phyloP scores from a whole-genome alignment of 768 basidiomycete genomes.

The Tricholoma hemisulphureum region DNA sequence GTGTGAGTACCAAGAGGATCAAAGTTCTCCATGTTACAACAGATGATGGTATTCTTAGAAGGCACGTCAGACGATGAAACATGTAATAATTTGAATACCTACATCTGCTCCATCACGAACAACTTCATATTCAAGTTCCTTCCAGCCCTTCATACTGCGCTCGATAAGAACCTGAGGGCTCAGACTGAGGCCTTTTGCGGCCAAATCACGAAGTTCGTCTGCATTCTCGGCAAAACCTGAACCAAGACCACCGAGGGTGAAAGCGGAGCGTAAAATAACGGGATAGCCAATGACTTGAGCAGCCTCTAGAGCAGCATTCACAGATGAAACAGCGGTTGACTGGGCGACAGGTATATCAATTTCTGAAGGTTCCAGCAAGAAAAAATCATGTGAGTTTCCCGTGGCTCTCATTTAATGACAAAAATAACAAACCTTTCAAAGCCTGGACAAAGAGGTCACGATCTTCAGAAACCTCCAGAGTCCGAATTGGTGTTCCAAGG shows the following conservation, averaged over 20 bases:
- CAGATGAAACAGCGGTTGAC: conserved; percentile 94
- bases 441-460: conserved; percentile 95
- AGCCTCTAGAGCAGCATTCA: conserved; percentile 88
- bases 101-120: conserved; percentile 97
- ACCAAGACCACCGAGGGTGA: conserved; percentile 96
- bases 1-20: conserved; percentile 99
- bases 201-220: conserved; percentile 91
- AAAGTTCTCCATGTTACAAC: conserved; percentile 99
- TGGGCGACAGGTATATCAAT: conserved; percentile 95
- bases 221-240: conserved; percentile 96
- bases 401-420: conserved; percentile 3
- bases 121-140: conserved; percentile 99
- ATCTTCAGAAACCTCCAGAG: conserved; percentile 95
- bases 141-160: conserved; percentile 99
- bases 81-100: conserved; percentile 31
- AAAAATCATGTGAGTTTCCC: conserved; percentile 6
- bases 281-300: conserved; percentile 94
- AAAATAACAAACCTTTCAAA: conserved; percentile 69
- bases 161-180: conserved; percentile 97
- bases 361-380: conserved; percentile 50
- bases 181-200: conserved; percentile 86
- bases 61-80: conserved; percentile 10
- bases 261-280: conserved; percentile 94
- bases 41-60: conserved; percentile 92
- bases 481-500: conserved; percentile 91